Base-by-base conservation (phyloP, 805 yeast species). In the Wickerhamiella alocasiicola region DNA sequence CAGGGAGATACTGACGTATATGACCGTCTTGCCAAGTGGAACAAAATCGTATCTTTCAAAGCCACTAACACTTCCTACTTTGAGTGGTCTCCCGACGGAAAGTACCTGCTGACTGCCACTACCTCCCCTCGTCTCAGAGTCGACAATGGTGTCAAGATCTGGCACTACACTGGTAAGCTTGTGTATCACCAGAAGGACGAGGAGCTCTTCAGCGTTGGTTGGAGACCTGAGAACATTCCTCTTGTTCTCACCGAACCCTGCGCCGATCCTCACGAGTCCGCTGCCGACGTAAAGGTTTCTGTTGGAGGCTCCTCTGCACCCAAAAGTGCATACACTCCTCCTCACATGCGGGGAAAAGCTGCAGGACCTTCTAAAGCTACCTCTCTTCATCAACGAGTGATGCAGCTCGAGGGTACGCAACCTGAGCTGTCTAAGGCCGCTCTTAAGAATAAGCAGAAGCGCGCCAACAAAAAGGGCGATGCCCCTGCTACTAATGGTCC, bases 71-170 rank as follows among this genome's bases (percentile, higher is more conserved):
- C 97, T 12, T 79, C 94, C n/a, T 93, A 80, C 33, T 88, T 95
- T 60, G 83, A 82, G 59, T 91, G 98, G 98, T 78, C 93, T 2
- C 99, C 99, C 7, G 94, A 91, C 62, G 97, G 98, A 28, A 76
- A 91, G 55, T 85, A 71, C 56, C 76, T 91, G 44, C 65, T 91
- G 60, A 88, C 97, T 12, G 97, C 98, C 15, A 93, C 97, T 4
- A 91, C 97, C 0, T 76, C 95, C 16, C 99, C 99, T 48, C 73
- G 99, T 53, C 72, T 91, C 52, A 76, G 98, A 55, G 99, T 91
- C 31, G 99, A 93, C 63, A 91, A 91, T 59, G 88, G 96, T 45
- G 77, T 80, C 52, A 82, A 83, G 61, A 69, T 91, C 53, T 91
- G 97, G 95, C 93, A 91, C 60, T 84, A 77, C 42, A 68, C 76